Base-by-base conservation (phyloP, 2,329 filamentous ascomycete species). In the Chaetomiaceae sp. region DNA sequence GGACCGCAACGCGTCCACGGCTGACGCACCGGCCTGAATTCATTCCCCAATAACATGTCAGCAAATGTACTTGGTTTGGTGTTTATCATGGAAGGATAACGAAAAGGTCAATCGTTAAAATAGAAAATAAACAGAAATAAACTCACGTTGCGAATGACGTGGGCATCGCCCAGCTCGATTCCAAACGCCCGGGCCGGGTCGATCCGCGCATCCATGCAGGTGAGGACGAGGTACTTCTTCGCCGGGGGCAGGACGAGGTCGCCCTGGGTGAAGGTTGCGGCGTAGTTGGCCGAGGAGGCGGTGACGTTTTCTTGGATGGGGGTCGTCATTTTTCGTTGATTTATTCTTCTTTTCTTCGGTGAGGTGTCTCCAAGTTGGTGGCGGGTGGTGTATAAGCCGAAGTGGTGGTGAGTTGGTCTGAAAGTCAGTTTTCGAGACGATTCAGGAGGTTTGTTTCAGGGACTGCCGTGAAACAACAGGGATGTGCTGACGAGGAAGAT, bases 131-230 rank as follows among this genome's bases (percentile, higher is more conserved):
- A n/a, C n/a, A 2, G 30, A 4, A 21, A 35, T 6, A 7, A 13
- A 51, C 53, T 48, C 37, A 65, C 72, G 58, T 90, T 91, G 52
- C 87, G 81, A 53, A 90, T 85, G 27, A 90, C 80, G 66, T 93
- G 87, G 0, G 87, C 88, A 57, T 90, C 86, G 35, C 88, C 87
- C 16, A 88, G 77, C 17, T 76, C 70, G 51, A 91, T 84, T 8
- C 83, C 85, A 48, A 89, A 85, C 1, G 85, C 85, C 12, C 77
- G 71, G 3, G 81, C 76, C 0, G 87, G 82, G 60, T 92, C 77
- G 59, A 83, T 72, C 45, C 87, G 81, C 5, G 88, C 85, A 62
- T 93, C 87, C 87, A 93, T 93, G 68, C 88, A 93, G 0, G 86
- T 87, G 39, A 92, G 76, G 56, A 86, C 71, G 7, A 81, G 72